Base-by-base conservation (phyloP, 345 rosid species). In the Excoecaria agallocha region DNA sequence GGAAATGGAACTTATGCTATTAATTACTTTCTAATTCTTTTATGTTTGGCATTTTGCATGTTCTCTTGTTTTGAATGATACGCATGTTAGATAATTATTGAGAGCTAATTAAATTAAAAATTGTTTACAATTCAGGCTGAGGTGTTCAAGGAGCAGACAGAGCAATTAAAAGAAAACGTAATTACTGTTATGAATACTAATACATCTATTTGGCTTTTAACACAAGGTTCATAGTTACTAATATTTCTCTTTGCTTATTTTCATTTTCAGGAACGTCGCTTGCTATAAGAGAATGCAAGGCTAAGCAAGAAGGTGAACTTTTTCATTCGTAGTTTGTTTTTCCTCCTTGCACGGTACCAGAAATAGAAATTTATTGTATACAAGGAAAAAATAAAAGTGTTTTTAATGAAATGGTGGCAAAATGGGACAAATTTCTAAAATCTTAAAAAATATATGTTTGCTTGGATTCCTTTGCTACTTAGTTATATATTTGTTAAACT, bases 101-200 rank as follows among this genome's bases (percentile, higher is more conserved):
- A 17, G 46, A 30, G 7, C 71, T 55, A 56, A 57, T 61, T 49
- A 6, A 61, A n/a, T 38, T 48, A 19, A 19, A 12, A 41, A 15
- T 24, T n/a, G 9, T 12, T 55, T 0, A 20, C 12, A 50, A 19
- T 67, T 58, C 83, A 91, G 92, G 78, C 60, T 77, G 76, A 78
- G 69, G 71, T 91, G 62, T 77, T 73, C n/a, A 71, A 75, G 54
- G 87, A 82, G 80, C 87, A 82, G 78, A 50, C 82, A 72, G 68
- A 81, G 75, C 83, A 84, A 69, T 82, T 85, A 63, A 79, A 82
- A 76, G 86, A 73, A 58, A 82, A 79, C 88, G 93, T 86, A 79
- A 38, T 4, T 22, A 30, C 8, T 46, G 16, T 50, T 6, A 19
- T 46, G 38, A 1, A 66, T 8, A 39, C 49, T 16, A 25, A 63